Base-by-base conservation (phyloP, 1,284 basidiomycete species). In the Trametes hirsuta region DNA sequence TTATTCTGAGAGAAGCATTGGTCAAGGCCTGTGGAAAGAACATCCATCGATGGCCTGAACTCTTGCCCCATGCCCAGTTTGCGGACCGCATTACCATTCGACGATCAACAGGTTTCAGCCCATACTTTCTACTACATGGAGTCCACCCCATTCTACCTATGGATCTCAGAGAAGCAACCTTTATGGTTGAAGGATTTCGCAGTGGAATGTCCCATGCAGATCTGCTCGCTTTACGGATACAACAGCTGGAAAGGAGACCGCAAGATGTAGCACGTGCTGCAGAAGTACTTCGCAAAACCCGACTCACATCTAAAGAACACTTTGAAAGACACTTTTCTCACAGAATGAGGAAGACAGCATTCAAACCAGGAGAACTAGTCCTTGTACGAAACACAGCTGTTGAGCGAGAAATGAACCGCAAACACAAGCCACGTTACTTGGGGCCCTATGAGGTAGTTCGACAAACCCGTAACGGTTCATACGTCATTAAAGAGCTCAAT, bases 391-490 rank as follows among this genome's bases (percentile, higher is more conserved):
- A 55, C n/a, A 36, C 54, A 15, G 47, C 54, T 9, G 35, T 42
- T 24, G 54, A 55, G n/a, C 14, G 25, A 22, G 54, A 49, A 22
- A 41, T 55, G 47, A 49, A 55, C 9, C n/a, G 40, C 9, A 55
- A 55, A 30, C 47, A 55, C 25, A 42, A 48, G 18, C 47, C 54
- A 30, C 37, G 47, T 3, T 55, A 55, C 25, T 41, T 49, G 2
- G 51, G 51, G 12, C 50, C 51, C 3, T 53, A 59, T 30, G 22
- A 63, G 70, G 65, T 77, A 0, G 49, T 76, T 0, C 50, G 44
- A 0, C 53, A 63, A 12, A 67, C 63, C 0, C 36, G 42, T 11
- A 68, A 69, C 10, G 73, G 74, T 1, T 61, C 74, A 0, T 79
- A 78, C 41, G 59, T 72, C 1, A 36, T 65, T 10, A 52, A 54